Percentiles rank a stretch among this genome's conserved stretches.
Conservation (phyloP, 305 asterid genomes). For the Striga hermonthica region DNA sequence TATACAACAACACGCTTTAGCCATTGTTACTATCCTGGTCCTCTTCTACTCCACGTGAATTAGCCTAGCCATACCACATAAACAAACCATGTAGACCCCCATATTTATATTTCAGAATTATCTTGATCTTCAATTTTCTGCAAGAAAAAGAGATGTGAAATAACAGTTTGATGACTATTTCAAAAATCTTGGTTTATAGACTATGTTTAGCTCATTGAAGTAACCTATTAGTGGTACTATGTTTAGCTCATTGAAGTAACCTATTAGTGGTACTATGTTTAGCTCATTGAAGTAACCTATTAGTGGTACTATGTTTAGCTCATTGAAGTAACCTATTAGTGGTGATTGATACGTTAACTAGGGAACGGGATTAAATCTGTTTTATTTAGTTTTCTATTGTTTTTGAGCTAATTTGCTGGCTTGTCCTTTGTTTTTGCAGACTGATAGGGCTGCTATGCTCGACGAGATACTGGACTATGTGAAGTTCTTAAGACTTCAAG, state of each 20-base stretch:
- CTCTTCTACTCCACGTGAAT: not conserved
- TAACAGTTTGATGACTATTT: not conserved
- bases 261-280: not conserved
- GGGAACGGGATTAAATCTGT: not conserved
- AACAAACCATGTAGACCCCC: not conserved
- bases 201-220: constrained; percentile 9
- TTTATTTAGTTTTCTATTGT: constrained; percentile 3
- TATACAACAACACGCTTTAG: not conserved
- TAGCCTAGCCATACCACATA: not conserved
- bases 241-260: too few relatives aligned
- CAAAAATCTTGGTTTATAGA: constrained; percentile 7
- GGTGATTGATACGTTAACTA: not conserved
- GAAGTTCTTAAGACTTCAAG: constrained; percentile 90
- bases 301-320: not conserved
- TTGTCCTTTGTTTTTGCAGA: constrained; percentile 39
- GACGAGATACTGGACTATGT: constrained; percentile 95
- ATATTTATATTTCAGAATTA: not conserved
- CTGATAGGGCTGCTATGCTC: constrained; percentile 93
- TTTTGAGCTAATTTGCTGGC: constrained; percentile 11
- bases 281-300: not conserved
- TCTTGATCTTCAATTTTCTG: not conserved
- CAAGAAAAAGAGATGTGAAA: not conserved
- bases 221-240: constrained; percentile 3
- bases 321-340: not conserved
- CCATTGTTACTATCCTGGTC: not conserved